Percentiles rank a stretch among this genome's conserved stretches.
These are phyloP conservation scores for Vitis rotundifolia DNA, from an alignment of 164 flowering plant species.

Conservation along the genomic window DNA sequence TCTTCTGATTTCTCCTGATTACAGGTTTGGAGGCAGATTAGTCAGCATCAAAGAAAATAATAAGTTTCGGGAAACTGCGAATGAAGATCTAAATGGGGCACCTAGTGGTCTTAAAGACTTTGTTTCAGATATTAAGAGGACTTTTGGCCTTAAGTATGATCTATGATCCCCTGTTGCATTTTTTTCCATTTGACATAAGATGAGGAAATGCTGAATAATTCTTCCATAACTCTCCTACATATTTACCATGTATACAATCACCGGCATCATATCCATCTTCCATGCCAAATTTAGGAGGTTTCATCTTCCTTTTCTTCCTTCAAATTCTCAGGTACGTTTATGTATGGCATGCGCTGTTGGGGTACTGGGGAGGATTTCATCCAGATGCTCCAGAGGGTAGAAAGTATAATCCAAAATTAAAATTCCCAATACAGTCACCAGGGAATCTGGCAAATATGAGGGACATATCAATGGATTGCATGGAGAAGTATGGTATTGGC, in stretches of 20 bases:
- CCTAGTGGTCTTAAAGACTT: conserved; percentile 44
- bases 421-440: conserved; percentile 49
- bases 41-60: conserved; percentile 48
- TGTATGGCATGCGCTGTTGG: conserved; percentile 75
- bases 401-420: conserved; percentile 43
- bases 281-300: conserved; percentile 2
- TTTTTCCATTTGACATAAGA: too few relatives aligned
- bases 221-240: not conserved
- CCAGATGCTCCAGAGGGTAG: conserved; percentile 43
- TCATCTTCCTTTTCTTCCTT: not conserved
- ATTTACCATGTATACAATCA: too few relatives aligned
- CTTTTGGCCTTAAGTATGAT: conserved; percentile 54
- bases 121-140: conserved; percentile 40
- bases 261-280: too few relatives aligned
- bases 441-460: conserved; percentile 43
- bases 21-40: conserved; percentile 61
- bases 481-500: conserved; percentile 67
- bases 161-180: not conserved
- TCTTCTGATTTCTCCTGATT: conserved; percentile 5
- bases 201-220: not conserved
- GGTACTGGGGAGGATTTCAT: conserved; percentile 70
- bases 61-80: conserved; percentile 38
- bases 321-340: conserved; percentile 52
- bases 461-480: conserved; percentile 46
- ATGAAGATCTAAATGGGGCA: conserved; percentile 26